Evolutionary conservation across 2,329 filamentous ascomycete species (phyloP).

Genomic region (Fusarium dimerum): DNA sequence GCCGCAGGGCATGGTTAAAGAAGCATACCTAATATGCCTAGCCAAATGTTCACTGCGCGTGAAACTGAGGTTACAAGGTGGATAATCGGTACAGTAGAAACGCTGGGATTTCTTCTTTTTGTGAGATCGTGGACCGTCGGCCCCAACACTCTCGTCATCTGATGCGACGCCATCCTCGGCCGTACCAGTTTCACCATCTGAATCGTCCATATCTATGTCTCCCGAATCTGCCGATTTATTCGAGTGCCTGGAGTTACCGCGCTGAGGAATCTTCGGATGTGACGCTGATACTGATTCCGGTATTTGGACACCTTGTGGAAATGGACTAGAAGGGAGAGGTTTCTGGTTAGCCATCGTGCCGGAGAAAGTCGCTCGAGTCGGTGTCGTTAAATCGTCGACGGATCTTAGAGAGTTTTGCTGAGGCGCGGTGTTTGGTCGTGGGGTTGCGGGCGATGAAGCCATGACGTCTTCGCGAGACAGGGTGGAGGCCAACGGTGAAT

Average conservation of each 20-base stretch:
- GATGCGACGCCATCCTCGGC: conserved; percentile 57
- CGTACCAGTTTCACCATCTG: conserved; percentile 61
- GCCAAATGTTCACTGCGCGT: conserved; percentile 94
- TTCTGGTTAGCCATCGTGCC: conserved; percentile 48
- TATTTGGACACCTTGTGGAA: conserved; percentile 50
- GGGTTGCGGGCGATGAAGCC: conserved; percentile 38
- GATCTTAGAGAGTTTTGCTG: conserved; percentile 29
- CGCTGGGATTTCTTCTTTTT: conserved; percentile 97
- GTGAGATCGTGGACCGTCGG: conserved; percentile 66
- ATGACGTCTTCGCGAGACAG: conserved; percentile 38
- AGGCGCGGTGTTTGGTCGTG: conserved; percentile 39
- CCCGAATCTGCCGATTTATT: conserved; percentile 61
- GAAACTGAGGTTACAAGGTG: conserved; percentile 91
- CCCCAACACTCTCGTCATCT: conserved; percentile 65
- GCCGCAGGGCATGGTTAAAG: not conserved
- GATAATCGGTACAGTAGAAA: conserved; percentile 95
- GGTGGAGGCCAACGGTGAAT: conserved; percentile 40
- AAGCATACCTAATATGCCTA: conserved; percentile 78
- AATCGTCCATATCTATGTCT: conserved; percentile 77
- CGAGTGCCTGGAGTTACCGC: conserved; percentile 61
- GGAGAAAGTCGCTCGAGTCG: conserved; percentile 60
- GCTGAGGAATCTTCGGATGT: conserved; percentile 40
- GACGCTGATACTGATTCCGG: conserved; percentile 43
- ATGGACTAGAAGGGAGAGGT: conserved; percentile 55
- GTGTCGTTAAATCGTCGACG: conserved; percentile 56